Evolutionary conservation across 441 rosid species (phyloP), one percentile per base, ranked within the genome.

Genomic region (Populus hybrid): DNA sequence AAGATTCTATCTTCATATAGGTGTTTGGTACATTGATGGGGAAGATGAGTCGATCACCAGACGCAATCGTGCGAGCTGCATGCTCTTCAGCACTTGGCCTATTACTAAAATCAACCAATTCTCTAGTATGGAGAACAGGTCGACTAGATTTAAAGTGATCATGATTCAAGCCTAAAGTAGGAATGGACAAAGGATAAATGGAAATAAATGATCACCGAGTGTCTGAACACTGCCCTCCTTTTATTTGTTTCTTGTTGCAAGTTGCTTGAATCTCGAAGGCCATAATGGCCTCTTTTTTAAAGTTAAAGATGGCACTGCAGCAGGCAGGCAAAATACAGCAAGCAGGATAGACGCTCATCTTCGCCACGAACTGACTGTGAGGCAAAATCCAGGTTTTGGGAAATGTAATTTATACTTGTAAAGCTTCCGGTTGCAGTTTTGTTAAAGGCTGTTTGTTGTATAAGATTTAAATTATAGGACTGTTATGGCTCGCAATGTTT

Each of bases 31-130:
- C 88, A 83, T 80, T 96, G 92, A 97, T 96, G 77, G 88, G 89
- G 83, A 96, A 93, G 88, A 90, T 92, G 94, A 89, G 88, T 74
- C 89, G 86, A 75, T 94, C 99, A 1, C 77, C 90, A 28, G 98
- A 94, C 80, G 93, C 93, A 70, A 89, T 89, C 30, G 98, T 94
- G 78, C 88, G 98, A 85, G 98, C 99, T 38, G 85, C 93, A 64
- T 88, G 96, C 86, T 94, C 90, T 67, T 92, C 88, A 21, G 92
- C 98, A 77, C 83, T 96, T 10, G 96, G 98, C 46, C 80, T 92
- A 72, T 83, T 94, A 73, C 94, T 96, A 77, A 89, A 89, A 86
- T 91, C 99, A 77, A 72, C 88, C 57, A 88, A 87, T 81, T 89
- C 91, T 59, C 79, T 84, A 20, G 83, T 89, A 42, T 90, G 92